Evolutionary conservation across 495 filamentous ascomycete species (phyloP).

Genomic region (Sporormia fimetaria): DNA sequence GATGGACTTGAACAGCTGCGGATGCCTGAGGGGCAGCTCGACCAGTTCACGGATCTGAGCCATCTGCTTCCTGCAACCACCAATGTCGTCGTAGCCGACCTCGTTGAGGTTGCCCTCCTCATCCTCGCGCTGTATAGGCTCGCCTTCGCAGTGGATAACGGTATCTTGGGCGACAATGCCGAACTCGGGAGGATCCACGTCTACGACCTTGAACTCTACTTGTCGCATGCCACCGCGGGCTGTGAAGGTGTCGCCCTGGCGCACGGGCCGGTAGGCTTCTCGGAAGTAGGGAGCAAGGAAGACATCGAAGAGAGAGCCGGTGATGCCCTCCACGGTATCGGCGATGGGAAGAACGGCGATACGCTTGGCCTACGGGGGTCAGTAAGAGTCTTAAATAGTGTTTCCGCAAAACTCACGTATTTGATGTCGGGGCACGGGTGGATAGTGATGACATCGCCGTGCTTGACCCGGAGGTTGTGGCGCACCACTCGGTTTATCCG

Average conservation of each 20-base stretch:
- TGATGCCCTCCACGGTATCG: conserved; percentile 94
- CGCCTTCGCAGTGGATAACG: conserved; percentile 96
- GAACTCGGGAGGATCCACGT: conserved; percentile 95
- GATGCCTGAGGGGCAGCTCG: conserved; percentile 89
- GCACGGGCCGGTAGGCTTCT: conserved; percentile 91
- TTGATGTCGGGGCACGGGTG: conserved; percentile 99
- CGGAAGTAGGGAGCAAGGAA: conserved; percentile 99
- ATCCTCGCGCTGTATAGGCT: conserved; percentile 96
- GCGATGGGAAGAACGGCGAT: conserved; percentile 97
- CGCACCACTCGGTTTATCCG: conserved; percentile 96
- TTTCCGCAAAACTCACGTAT: conserved; percentile 59
- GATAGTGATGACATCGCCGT: conserved; percentile 92
- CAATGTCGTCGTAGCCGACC: conserved; percentile 98
- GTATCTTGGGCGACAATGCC: conserved; percentile 98
- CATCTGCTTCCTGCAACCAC: conserved; percentile 99
- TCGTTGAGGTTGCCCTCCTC: conserved; percentile 98
- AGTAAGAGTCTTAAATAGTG: conserved; percentile 7
- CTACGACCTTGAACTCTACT: conserved; percentile 98
- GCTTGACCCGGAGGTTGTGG: conserved; percentile 96
- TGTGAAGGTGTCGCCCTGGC: conserved; percentile 95
- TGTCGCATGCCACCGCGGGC: conserved; percentile 96
- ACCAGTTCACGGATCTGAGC: conserved; percentile 98
- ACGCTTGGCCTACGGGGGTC: conserved; percentile 69
- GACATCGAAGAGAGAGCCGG: conserved; percentile 95
- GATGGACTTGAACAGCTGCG: conserved; percentile 98